phyloP scores from a whole-genome alignment of 768 basidiomycete genomes.

The Gelatoporia subvermispora region DNA sequence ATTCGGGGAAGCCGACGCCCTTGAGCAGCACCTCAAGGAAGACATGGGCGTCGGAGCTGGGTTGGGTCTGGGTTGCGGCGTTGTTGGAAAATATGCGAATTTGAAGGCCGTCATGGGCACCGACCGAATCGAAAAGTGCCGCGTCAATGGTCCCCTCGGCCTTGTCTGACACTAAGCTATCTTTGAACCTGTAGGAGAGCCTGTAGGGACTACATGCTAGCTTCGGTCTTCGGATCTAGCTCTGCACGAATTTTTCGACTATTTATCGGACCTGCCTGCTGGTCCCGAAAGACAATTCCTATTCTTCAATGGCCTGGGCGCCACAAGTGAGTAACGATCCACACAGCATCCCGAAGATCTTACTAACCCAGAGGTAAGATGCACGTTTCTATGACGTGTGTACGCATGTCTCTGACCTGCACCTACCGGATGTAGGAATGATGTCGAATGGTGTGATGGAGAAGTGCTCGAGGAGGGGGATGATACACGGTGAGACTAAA shows the following conservation, averaged over 20 bases:
- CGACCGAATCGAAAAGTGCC: conserved; percentile 22
- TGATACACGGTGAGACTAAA: too few species aligned
- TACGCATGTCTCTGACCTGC: conserved; percentile 76
- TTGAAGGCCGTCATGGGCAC: too few species aligned
- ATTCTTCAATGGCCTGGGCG: conserved; percentile 97
- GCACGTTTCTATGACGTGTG: conserved; percentile 89
- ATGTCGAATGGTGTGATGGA: too few species aligned
- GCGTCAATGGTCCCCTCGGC: conserved; percentile 22
- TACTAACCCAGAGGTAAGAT: conserved; percentile 43
- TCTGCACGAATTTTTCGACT: conserved; percentile 76
- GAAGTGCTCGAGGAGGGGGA: too few species aligned
- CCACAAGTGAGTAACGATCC: conserved; percentile 63
- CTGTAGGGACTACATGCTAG: conserved; percentile 85
- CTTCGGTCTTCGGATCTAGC: conserved; percentile 88
- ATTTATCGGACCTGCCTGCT: conserved; percentile 69
- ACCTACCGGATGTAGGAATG: conserved; percentile 83
- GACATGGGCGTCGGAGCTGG: conserved; percentile 24
- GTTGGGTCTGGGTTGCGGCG: conserved; percentile 10
- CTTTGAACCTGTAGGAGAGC: conserved; percentile 34
- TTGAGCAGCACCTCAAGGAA: conserved; percentile 26
- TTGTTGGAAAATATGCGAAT: too few species aligned
- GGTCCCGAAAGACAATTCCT: conserved; percentile 75
- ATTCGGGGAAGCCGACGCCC: conserved; percentile 25
- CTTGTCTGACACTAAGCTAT: too few species aligned
- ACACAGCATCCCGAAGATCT: not conserved